These are phyloP conservation scores for Alternaria infectoria DNA, from an alignment of 2,329 filamentous ascomycete species.

Conservation along the genomic window DNA sequence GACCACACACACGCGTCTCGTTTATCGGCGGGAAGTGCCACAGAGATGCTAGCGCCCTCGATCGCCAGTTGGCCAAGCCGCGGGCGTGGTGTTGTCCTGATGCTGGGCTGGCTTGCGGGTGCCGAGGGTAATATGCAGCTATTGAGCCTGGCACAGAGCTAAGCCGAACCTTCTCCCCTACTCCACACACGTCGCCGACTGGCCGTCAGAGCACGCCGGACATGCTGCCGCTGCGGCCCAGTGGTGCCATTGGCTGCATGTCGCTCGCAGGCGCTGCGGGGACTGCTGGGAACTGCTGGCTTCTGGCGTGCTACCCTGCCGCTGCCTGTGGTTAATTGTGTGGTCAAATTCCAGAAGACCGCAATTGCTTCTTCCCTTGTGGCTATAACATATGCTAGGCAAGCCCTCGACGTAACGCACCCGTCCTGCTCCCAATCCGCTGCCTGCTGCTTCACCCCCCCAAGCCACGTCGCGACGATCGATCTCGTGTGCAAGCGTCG, in stretches of 20 bases:
- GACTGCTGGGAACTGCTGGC: background rate
- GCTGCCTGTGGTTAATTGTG: background rate
- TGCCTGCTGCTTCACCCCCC: background rate
- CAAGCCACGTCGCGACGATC: background rate
- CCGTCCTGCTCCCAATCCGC: background rate
- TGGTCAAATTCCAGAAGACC: background rate
- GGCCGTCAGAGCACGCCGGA: background rate
- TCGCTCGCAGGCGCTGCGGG: background rate
- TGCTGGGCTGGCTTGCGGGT: background rate
- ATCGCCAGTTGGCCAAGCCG: constrained; percentile 5
- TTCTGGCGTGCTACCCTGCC: background rate
- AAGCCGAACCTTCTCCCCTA: constrained; percentile 6
- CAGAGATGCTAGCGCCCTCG: constrained; percentile 9
- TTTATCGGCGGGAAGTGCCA: constrained; percentile 10
- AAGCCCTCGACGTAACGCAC: constrained; percentile 4
- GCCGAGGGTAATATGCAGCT: constrained; percentile 8
- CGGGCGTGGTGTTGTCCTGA: constrained; percentile 6
- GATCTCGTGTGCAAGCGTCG: constrained; percentile 2
- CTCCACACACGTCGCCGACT: constrained; percentile 9
- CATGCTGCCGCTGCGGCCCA: background rate
- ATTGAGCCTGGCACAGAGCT: constrained; percentile 13
- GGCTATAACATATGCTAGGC: constrained; percentile 5
- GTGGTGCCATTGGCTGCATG: background rate
- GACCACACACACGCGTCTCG: constrained; percentile 2
- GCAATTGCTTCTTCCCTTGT: constrained; percentile 12